Percentiles rank a stretch among this genome's conserved stretches.
Evolutionary conservation across 352 stramenopile genomes (phyloP).

Genomic region (Paralagenidium karlingii): DNA sequence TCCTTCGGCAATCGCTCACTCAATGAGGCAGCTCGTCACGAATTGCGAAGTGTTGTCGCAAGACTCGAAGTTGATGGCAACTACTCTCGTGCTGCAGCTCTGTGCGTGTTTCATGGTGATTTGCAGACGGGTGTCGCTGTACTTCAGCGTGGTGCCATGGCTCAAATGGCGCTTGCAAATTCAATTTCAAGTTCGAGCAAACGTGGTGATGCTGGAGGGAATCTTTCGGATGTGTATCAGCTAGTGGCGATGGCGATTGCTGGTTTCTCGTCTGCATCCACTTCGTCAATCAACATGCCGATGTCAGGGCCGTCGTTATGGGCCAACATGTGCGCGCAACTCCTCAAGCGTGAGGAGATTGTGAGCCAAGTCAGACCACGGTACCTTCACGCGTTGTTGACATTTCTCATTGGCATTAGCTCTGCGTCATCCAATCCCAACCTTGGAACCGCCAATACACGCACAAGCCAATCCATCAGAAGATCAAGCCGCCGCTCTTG

Average conservation of each 20-base stretch:
- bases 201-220: constrained; percentile 9
- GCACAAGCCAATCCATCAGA: not conserved
- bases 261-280: constrained; percentile 46
- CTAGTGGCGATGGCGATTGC: constrained; percentile 83
- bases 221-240: constrained; percentile 66
- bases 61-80: constrained; percentile 50
- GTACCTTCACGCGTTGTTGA: constrained; percentile 73
- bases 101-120: constrained; percentile 80
- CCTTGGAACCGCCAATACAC: constrained; percentile 12
- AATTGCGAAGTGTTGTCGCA: constrained; percentile 40
- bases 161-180: constrained; percentile 49
- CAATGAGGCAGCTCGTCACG: constrained; percentile 33
- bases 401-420: constrained; percentile 49
- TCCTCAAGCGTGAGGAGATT: constrained; percentile 67
- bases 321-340: constrained; percentile 63
- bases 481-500: constrained; percentile 29
- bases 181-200: constrained; percentile 14
- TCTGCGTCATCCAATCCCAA: constrained; percentile 13
- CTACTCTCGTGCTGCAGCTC: constrained; percentile 47
- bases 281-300: constrained; percentile 8
- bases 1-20: constrained; percentile 30
- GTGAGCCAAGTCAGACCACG: constrained; percentile 37
- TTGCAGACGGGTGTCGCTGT: constrained; percentile 47
- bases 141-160: constrained; percentile 55
- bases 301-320: constrained; percentile 39